These are phyloP conservation scores for Naganishia cerealis DNA, from an alignment of 1,284 basidiomycete genomes.

Conservation along the genomic window DNA sequence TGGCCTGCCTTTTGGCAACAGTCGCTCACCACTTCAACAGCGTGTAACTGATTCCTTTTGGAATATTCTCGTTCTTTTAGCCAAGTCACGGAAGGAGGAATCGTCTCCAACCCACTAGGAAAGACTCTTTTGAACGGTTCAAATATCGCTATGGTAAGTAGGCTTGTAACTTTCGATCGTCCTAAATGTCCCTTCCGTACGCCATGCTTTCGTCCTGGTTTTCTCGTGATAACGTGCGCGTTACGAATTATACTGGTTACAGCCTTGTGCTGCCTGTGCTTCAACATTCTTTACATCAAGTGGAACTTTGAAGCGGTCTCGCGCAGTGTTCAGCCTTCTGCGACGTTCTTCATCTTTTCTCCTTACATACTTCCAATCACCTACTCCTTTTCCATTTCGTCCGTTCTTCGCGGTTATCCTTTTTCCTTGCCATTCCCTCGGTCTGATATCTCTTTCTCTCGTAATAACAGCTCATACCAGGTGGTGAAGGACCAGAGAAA, in stretches of 20 bases:
- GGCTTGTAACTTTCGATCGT: too few species aligned
- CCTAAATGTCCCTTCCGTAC: too few species aligned
- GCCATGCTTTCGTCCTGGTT: too few species aligned
- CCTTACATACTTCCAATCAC: too few species aligned
- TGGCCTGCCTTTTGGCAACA: neutral
- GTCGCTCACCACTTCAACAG: neutral
- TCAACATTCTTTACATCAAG: too few species aligned
- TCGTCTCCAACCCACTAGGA: slow-evolving; percentile 75
- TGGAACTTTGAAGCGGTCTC: too few species aligned
- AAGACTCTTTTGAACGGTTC: slow-evolving; percentile 96
- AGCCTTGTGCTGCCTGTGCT: too few species aligned
- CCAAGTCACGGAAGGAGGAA: slow-evolving; percentile 78
- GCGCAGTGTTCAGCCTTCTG: too few species aligned
- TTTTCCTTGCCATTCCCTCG: slow-evolving; percentile 4
- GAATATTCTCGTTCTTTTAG: slow-evolving; percentile 55
- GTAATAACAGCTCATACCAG: slow-evolving; percentile 68
- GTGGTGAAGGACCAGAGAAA: slow-evolving; percentile 66
- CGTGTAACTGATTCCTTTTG: slow-evolving; percentile 5
- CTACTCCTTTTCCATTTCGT: neutral
- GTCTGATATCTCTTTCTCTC: neutral
- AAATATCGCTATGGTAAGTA: slow-evolving; percentile 89
- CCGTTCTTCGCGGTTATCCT: neutral
- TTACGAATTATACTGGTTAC: too few species aligned
- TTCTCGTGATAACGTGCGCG: too few species aligned
- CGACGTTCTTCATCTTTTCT: too few species aligned